A percentile compares a stretch with the other conserved stretches of the same genome.
phyloP scores from a whole-genome alignment of 768 basidiomycete species.

The Candolleomyces eurysporus region DNA sequence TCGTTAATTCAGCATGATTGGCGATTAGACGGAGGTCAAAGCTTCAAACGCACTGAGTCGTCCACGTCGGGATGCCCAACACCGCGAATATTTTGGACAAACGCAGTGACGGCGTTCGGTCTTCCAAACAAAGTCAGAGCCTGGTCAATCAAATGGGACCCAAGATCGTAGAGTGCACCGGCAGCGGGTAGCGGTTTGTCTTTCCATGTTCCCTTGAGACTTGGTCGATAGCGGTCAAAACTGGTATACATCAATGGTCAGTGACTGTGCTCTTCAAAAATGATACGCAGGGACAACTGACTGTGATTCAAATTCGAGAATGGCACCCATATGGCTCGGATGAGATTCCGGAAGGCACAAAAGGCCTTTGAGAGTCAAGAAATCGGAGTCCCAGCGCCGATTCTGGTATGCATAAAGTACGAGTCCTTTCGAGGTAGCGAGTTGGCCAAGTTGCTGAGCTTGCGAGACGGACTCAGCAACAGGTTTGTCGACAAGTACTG shows the following conservation, averaged over 20 bases:
- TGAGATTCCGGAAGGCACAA: constrained; percentile 51
- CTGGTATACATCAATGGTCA: constrained; percentile 28
- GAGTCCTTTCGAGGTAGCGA: constrained; percentile 59
- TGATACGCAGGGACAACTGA: constrained; percentile 27
- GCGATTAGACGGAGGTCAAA: background rate
- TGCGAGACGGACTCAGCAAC: constrained; percentile 59
- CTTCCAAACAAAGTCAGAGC: constrained; percentile 72
- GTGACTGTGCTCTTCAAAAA: background rate
- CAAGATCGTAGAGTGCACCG: constrained; percentile 76
- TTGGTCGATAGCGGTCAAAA: constrained; percentile 71
- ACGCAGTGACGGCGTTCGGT: constrained; percentile 65
- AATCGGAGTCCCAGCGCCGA: constrained; percentile 78
- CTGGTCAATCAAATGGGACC: constrained; percentile 80
- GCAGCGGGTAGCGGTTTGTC: constrained; percentile 60
- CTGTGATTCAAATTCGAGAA: constrained; percentile 78
- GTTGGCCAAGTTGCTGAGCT: constrained; percentile 55
- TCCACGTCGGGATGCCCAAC: constrained; percentile 64
- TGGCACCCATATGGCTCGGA: constrained; percentile 53
- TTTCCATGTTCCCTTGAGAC: constrained; percentile 76
- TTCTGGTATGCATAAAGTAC: constrained; percentile 75
- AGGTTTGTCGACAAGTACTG: constrained; percentile 82
- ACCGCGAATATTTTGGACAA: constrained; percentile 68
- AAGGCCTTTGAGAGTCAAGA: constrained; percentile 60
- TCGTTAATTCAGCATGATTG: background rate
- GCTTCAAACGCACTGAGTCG: constrained; percentile 48